Base-by-base conservation (phyloP, 2,329 filamentous ascomycete genomes). In the Alternaria incomplexa region DNA sequence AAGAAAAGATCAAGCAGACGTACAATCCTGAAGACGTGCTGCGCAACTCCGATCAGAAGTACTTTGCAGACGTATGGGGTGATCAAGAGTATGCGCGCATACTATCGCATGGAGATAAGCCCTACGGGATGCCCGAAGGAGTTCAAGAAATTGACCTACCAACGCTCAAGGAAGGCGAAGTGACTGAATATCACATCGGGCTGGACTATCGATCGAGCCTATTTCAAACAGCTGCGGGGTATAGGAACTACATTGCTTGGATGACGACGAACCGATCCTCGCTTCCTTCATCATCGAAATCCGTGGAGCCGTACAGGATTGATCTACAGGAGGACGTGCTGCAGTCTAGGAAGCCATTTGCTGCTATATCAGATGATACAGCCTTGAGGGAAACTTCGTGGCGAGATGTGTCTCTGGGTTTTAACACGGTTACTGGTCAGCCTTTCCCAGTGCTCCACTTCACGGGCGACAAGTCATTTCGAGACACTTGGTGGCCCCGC, bases 41-140 rank as follows among this genome's bases (percentile, higher is more conserved):
- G 13, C 53, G 53, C 53, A 56, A 56, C 15, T 56, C 53, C n/a
- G 53, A 56, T 43, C 53, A 56, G 40, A 56, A 30, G 53, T 56
- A 56, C 15, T 46, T 56, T 15, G 53, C 53, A 25, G 53, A 56
- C 22, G 13, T 56, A 56, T 56, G 53, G 53, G 53, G 36, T 6
- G 43, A 56, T 15, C 53, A 56, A n/a, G 53, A 56, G 30, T 56
- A 46, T 12, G 23, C 53, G 23, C 53, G 53, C 17, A 46, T 44
- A 25, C 12, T 56, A 4, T 25, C 23, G 11, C 25, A 15, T 32
- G 53, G 53, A 8, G 40, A 26, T n/a, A 47, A 46, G 15, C 43
- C 53, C 6, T 43, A 56, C 17, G 23, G 40, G 53, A 56, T 46
- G 45, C 53, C 53, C 28, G 23, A 17, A 30, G 23, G 22, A 12